Conservation (phyloP, 176 grass and related monocot genomes). For the Paspalum vaginatum region DNA sequence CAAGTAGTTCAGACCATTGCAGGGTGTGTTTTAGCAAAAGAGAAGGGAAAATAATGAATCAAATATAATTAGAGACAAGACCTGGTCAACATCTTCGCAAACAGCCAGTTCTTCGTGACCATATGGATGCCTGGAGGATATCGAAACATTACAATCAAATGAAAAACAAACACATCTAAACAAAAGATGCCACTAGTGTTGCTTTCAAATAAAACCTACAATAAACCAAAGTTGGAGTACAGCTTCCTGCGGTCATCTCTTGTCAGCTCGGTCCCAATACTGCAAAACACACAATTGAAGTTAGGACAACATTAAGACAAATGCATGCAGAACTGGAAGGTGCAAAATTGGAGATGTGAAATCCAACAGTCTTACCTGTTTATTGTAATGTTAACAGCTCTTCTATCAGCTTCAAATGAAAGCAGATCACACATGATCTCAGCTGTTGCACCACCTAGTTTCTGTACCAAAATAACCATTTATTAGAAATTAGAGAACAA, state of each 20-base stretch:
- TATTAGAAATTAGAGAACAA: slow-evolving; percentile 4
- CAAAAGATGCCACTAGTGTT: slow-evolving; percentile 19
- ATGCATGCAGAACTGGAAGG: not conserved
- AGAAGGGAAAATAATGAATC: not conserved
- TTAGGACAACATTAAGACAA: slow-evolving; percentile 19
- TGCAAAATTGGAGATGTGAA: slow-evolving; percentile 19
- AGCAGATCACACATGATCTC: slow-evolving; percentile 98
- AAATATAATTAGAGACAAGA: slow-evolving; percentile 38
- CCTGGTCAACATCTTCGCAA: slow-evolving; percentile 99
- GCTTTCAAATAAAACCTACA: slow-evolving; percentile 55
- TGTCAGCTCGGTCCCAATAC: slow-evolving; percentile 96
- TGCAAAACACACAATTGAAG: slow-evolving; percentile 47
- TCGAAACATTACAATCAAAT: slow-evolving; percentile 35
- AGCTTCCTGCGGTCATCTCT: slow-evolving; percentile 96
- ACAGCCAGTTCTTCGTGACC: slow-evolving; percentile 98
- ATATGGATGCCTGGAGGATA: slow-evolving; percentile 74
- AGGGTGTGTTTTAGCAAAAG: slow-evolving; percentile 4
- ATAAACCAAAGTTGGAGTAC: slow-evolving; percentile 95
- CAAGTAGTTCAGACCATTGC: not conserved
- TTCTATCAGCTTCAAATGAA: slow-evolving; percentile 96
- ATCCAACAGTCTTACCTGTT: slow-evolving; percentile 58
- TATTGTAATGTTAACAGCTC: slow-evolving; percentile 97
- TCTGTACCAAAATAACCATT: slow-evolving; percentile 57
- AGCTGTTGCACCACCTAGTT: slow-evolving; percentile 95
- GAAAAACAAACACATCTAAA: slow-evolving; percentile 25